Conservation (phyloP, 305 asterid species). For the Plantago coronopus region DNA sequence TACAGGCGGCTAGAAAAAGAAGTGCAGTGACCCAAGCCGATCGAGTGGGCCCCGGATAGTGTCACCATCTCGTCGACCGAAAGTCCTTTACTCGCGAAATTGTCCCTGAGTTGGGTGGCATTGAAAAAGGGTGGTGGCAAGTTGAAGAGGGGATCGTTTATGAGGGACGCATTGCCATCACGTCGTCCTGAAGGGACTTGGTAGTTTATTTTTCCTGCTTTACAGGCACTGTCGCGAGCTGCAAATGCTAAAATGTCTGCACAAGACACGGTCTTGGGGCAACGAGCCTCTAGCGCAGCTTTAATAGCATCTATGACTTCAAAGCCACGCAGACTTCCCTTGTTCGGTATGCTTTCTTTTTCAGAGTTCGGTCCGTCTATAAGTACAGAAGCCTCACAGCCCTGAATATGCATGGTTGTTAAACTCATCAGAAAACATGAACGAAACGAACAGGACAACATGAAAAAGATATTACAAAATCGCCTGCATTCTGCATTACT, state of each 20-base stretch:
- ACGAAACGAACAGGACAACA: too few species aligned
- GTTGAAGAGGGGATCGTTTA: constrained; percentile 28
- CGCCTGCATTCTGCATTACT: neutral
- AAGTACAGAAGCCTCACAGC: constrained; percentile 52
- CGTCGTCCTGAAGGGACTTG: constrained; percentile 36
- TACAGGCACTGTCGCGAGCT: constrained; percentile 45
- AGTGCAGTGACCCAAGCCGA: constrained; percentile 39
- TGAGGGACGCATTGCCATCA: constrained; percentile 33
- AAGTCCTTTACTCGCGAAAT: constrained; percentile 37
- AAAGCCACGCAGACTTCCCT: constrained; percentile 48
- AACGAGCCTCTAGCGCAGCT: constrained; percentile 35
- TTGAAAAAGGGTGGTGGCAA: constrained; percentile 39
- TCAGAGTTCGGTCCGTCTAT: constrained; percentile 42
- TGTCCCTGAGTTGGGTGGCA: constrained; percentile 31
- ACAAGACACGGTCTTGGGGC: constrained; percentile 42
- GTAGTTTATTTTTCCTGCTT: constrained; percentile 33
- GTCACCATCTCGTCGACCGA: constrained; percentile 56
- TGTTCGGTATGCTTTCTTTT: constrained; percentile 37
- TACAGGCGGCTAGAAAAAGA: constrained; percentile 37
- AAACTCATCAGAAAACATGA: neutral
- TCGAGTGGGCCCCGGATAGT: constrained; percentile 57
- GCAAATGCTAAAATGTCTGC: constrained; percentile 50
- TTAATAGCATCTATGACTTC: constrained; percentile 49
- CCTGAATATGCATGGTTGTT: constrained; percentile 21
- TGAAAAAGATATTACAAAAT: too few species aligned